phyloP scores from a whole-genome alignment of 2,329 filamentous ascomycete genomes.

The Aspergillus uvarum region DNA sequence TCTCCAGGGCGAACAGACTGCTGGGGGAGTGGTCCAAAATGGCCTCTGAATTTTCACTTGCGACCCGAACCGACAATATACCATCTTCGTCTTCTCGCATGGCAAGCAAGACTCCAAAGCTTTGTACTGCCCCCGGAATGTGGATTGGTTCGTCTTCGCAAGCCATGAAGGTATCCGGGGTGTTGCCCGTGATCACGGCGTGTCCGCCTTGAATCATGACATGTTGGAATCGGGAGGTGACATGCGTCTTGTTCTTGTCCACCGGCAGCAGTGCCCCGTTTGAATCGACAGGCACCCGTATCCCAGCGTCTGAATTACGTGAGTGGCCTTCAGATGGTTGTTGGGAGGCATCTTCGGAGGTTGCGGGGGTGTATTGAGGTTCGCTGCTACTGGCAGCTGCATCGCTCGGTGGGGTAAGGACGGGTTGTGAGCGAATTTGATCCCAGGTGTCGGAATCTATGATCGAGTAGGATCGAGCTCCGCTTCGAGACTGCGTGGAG shows the following conservation, averaged over 20 bases:
- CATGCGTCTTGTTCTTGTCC: conserved; percentile 48
- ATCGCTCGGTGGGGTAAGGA: conserved; percentile 1
- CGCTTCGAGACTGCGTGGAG: conserved; percentile 22
- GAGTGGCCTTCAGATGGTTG: background rate
- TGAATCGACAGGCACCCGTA: background rate
- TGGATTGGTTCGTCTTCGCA: conserved; percentile 93
- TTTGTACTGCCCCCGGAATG: conserved; percentile 75
- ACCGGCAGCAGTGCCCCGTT: background rate
- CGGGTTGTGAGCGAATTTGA: conserved; percentile 19
- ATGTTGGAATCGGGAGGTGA: conserved; percentile 77
- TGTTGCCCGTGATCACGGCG: conserved; percentile 76
- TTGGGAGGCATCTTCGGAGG: conserved; percentile 1
- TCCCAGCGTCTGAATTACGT: background rate
- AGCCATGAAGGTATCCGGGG: conserved; percentile 68
- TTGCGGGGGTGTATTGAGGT: background rate
- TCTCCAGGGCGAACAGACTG: conserved; percentile 70
- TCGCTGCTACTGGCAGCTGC: background rate
- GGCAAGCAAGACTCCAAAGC: conserved; percentile 75
- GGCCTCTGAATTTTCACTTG: conserved; percentile 75
- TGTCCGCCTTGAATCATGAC: conserved; percentile 74
- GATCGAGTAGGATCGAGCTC: conserved; percentile 29
- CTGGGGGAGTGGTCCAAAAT: conserved; percentile 76
- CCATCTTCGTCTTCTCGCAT: conserved; percentile 65
- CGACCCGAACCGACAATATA: conserved; percentile 73
- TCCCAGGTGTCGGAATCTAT: conserved; percentile 30